Base-by-base conservation (phyloP, 345 rosid genomes). In the Raphanus raphanistrum region DNA sequence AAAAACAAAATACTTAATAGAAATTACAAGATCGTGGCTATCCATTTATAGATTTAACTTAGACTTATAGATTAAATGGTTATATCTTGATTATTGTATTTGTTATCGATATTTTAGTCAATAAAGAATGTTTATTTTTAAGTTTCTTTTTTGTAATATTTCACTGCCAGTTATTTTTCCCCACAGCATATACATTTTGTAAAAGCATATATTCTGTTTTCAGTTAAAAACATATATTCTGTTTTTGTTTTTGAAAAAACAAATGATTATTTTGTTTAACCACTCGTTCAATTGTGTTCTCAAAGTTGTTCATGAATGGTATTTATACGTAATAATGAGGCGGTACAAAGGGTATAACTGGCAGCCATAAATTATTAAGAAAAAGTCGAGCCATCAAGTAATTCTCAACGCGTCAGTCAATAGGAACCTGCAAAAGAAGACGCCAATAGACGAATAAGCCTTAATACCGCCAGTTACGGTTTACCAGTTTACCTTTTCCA, bases 391-490 rank as follows among this genome's bases (percentile, higher is more conserved):
- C 4, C 4, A 58, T 8, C 43, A 32, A 8, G 62, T 68, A 43
- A 60, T 13, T 68, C 12, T 61, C 63, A 61, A 62, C 69, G 74
- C 73, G 63, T 69, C 4, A 27, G 74, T 76, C 74, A 68, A 76
- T 33, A 41, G 0, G 63, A 48, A 76, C 62, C 54, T 15, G 74
- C 62, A 5, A 59, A 60, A 31, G 9, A 8, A 76, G 60, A 76
- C 73, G 35, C 61, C 26, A 29, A 15, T 66, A 10, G 32, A 12
- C 67, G 12, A 75, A 75, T 66, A 36, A 66, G 6, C 6, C 27
- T 55, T 66, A 65, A 65, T 67, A 59, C 74, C 74, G 52, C 62
- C 6, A 32, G 11, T 48, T 68, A 60, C 68, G 68, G 9, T 27
- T 60, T 5, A 45, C 79, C 62, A 73, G 79, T 76, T 76, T 68